Percentiles rank a stretch among this genome's conserved stretches.
Evolutionary conservation across 2,329 filamentous ascomycete genomes (phyloP).

Genomic region (Aureobasidium melanogenum): DNA sequence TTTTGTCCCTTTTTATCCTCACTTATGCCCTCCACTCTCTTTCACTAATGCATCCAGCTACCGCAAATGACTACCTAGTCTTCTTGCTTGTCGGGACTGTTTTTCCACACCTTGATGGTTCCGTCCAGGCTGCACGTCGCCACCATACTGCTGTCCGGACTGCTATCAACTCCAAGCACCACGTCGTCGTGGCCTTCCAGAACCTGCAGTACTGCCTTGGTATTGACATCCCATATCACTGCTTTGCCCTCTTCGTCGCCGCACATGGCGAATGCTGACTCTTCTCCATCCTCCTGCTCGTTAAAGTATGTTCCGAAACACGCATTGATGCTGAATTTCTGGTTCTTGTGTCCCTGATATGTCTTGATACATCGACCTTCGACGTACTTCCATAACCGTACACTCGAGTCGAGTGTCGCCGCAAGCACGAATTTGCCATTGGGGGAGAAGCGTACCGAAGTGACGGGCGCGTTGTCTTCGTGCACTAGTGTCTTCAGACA

Average conservation of each 20-base stretch:
- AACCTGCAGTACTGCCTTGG: slow-evolving; percentile 70
- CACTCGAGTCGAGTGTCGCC: slow-evolving; percentile 80
- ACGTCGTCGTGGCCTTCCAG: slow-evolving; percentile 49
- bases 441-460: slow-evolving; percentile 82
- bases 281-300: slow-evolving; percentile 17
- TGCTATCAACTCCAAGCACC: slow-evolving; percentile 53
- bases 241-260: slow-evolving; percentile 83
- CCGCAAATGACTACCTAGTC: neutral
- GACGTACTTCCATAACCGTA: slow-evolving; percentile 93
- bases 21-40: neutral
- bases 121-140: slow-evolving; percentile 56
- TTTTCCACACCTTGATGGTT: slow-evolving; percentile 53
- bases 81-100: neutral
- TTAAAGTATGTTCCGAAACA: slow-evolving; percentile 62
- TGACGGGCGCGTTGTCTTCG: slow-evolving; percentile 88
- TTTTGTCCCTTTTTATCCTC: neutral
- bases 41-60: neutral
- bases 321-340: slow-evolving; percentile 73
- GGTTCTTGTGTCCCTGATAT: slow-evolving; percentile 85
- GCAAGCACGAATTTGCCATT: slow-evolving; percentile 91
- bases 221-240: slow-evolving; percentile 82
- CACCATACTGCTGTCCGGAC: slow-evolving; percentile 43
- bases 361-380: slow-evolving; percentile 89
- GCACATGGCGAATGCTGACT: slow-evolving; percentile 60
- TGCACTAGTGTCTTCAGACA: slow-evolving; percentile 91